A percentile compares a stretch with the other conserved stretches of the same genome.
These are phyloP conservation scores for Quercus tomentella DNA, from an alignment of 331 rosid species.

Conservation along the genomic window DNA sequence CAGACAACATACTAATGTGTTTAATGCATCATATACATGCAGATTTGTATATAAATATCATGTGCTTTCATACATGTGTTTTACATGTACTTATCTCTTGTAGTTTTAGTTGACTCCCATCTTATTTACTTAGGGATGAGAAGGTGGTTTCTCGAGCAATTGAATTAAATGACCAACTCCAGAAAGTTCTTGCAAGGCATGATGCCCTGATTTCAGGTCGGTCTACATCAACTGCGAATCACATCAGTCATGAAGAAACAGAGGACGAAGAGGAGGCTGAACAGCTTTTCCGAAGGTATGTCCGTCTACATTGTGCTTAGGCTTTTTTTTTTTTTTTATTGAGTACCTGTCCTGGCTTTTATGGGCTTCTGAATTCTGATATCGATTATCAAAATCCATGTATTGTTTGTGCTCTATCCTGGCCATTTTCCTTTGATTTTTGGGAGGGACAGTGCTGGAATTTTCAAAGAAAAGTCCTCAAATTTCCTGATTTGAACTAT, in stretches of 20 bases:
- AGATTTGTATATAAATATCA: not conserved
- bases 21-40: not conserved
- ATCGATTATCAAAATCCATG: not conserved
- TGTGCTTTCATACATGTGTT: not conserved
- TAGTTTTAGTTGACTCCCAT: conserved; percentile 13
- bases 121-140: conserved; percentile 45
- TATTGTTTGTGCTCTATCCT: not conserved
- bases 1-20: not conserved
- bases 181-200: conserved; percentile 76
- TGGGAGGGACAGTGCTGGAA: not conserved
- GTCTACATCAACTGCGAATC: conserved; percentile 36
- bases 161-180: conserved; percentile 78
- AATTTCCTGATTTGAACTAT: not conserved
- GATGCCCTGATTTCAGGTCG: conserved; percentile 58
- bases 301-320: not conserved
- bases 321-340: not conserved
- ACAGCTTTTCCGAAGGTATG: conserved; percentile 86
- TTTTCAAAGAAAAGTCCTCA: not conserved
- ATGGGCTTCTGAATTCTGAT: not conserved
- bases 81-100: not conserved
- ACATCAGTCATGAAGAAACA: conserved; percentile 37
- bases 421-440: not conserved
- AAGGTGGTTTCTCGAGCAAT: conserved; percentile 73
- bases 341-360: not conserved
- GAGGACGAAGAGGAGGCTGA: conserved; percentile 95